Conservation (phyloP, 73 alveolate species). For the Symbiodinium natans region DNA sequence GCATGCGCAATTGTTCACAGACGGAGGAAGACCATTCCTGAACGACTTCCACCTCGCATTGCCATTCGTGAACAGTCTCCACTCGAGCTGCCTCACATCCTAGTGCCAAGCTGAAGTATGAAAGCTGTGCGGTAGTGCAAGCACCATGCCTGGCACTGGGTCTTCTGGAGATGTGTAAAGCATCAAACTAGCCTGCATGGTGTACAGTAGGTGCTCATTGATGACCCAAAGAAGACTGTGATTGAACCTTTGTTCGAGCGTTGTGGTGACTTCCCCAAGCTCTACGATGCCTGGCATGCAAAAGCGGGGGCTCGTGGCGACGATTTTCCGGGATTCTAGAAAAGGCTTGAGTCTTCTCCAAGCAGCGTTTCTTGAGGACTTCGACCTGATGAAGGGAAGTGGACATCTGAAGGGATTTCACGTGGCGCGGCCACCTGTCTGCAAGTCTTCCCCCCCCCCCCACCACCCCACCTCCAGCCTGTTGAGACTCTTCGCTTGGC, state of each 20-base stretch:
- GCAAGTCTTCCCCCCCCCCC: not conserved
- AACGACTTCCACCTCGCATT: constrained; percentile 84
- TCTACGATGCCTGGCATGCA: constrained; percentile 16
- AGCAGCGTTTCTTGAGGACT: not conserved
- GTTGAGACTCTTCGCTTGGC: not conserved
- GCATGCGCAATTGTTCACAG: too few species aligned
- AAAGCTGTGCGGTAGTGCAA: too few species aligned
- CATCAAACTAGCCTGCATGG: too few species aligned
- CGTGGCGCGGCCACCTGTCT: not conserved
- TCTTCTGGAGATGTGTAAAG: too few species aligned
- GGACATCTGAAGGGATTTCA: constrained; percentile 47
- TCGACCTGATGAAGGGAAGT: constrained; percentile 71
- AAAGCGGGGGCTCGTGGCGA: too few species aligned
- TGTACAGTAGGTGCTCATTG: constrained; percentile 39
- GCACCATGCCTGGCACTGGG: too few species aligned
- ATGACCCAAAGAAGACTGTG: constrained; percentile 61
- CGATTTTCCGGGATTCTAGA: too few species aligned
- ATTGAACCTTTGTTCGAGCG: constrained; percentile 75
- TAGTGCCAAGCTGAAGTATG: constrained; percentile 34
- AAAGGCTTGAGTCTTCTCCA: too few species aligned
- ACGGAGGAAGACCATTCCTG: constrained; percentile 77
- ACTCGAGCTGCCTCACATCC: constrained; percentile 85
- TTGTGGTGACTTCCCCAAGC: constrained; percentile 61
- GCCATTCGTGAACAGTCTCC: constrained; percentile 81
- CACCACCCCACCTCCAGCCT: too few species aligned